Conservation (phyloP, 2,329 filamentous ascomycete species). For the Fusarium duplospermum region DNA sequence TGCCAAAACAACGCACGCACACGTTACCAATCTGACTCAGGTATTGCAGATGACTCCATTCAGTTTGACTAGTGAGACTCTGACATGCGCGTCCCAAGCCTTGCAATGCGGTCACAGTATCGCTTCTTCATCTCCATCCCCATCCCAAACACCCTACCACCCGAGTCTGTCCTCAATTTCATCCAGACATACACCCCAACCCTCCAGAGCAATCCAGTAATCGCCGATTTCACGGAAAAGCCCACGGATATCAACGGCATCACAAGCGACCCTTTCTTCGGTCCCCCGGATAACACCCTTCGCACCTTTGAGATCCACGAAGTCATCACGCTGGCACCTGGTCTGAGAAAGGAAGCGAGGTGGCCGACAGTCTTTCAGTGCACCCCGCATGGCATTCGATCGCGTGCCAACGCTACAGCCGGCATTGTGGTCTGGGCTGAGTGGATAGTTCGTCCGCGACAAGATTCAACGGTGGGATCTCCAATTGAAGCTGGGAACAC, state of each 20-base stretch:
- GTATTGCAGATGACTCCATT: background rate
- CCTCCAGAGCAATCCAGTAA: slow-evolving; percentile 15
- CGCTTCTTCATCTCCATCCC: slow-evolving; percentile 23
- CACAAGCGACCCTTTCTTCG: slow-evolving; percentile 25
- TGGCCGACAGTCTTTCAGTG: slow-evolving; percentile 27
- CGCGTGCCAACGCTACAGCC: slow-evolving; percentile 23
- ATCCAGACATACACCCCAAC: slow-evolving; percentile 29
- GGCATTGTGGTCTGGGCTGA: slow-evolving; percentile 27
- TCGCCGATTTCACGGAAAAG: slow-evolving; percentile 18
- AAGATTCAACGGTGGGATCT: background rate
- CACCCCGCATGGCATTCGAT: slow-evolving; percentile 23
- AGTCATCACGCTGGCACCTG: slow-evolving; percentile 13
- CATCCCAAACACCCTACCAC: slow-evolving; percentile 25
- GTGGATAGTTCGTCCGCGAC: slow-evolving; percentile 16
- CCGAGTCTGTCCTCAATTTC: slow-evolving; percentile 28
- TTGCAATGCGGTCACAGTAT: slow-evolving; percentile 29
- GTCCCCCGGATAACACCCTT: slow-evolving; percentile 11
- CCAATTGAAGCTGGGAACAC: background rate
- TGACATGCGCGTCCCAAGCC: background rate
- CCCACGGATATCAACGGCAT: slow-evolving; percentile 12
- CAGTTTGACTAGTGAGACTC: background rate
- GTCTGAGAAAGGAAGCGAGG: slow-evolving; percentile 10
- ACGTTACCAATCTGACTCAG: background rate
- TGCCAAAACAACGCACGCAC: background rate
- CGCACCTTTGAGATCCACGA: slow-evolving; percentile 12